A percentile compares a stretch with the other conserved stretches of the same genome.
Conservation (phyloP, 2,329 filamentous ascomycete species). For the Teratosphaeria gauchensis region DNA sequence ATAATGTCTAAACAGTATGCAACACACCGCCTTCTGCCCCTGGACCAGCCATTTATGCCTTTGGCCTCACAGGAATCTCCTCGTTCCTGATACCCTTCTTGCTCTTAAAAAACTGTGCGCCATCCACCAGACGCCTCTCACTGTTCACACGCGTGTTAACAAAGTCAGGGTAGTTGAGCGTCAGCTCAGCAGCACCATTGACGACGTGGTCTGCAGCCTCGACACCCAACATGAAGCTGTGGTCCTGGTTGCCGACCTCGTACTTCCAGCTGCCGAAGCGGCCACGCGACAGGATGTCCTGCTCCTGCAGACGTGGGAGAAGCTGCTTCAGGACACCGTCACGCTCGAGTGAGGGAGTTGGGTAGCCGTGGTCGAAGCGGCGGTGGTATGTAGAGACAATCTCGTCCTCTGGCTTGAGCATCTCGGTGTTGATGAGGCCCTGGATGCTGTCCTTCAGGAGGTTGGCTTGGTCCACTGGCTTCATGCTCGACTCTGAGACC, state of each 20-base stretch:
- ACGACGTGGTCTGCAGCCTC: constrained; percentile 87
- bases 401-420: constrained; percentile 84
- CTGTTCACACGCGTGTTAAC: constrained; percentile 69
- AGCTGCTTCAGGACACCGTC: constrained; percentile 89
- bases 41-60: neutral
- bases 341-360: constrained; percentile 87
- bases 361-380: constrained; percentile 96
- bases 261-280: constrained; percentile 98
- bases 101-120: constrained; percentile 47
- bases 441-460: constrained; percentile 86
- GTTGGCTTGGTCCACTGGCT: constrained; percentile 80
- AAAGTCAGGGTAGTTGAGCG: constrained; percentile 93
- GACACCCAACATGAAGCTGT: constrained; percentile 94
- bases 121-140: constrained; percentile 53
- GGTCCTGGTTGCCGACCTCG: constrained; percentile 94
- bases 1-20: neutral
- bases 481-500: constrained; percentile 90
- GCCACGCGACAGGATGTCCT: constrained; percentile 89
- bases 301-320: constrained; percentile 80
- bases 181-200: constrained; percentile 81
- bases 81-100: constrained; percentile 9
- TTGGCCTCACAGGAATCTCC: constrained; percentile 6
- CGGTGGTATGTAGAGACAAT: constrained; percentile 98
- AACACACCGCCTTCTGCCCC: neutral
- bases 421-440: constrained; percentile 94